Conservation (phyloP, 176 grass and related monocot genomes). For the Zoysia pacifica region DNA sequence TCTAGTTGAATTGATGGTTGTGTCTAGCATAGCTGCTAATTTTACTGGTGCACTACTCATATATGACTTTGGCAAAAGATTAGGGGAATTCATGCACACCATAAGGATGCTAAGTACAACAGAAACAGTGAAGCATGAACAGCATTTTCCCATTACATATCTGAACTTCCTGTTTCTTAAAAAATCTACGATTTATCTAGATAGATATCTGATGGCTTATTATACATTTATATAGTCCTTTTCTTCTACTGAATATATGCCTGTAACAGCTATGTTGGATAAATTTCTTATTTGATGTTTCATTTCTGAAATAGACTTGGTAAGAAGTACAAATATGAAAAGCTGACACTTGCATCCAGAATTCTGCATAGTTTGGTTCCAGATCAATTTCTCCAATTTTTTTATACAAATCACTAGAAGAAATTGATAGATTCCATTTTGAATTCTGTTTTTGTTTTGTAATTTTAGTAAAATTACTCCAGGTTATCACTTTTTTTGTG, state of each 20-base stretch:
- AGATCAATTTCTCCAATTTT: not conserved
- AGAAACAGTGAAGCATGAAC: not conserved
- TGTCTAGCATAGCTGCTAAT: not conserved
- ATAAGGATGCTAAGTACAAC: constrained; percentile 14
- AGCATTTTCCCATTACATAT: not conserved
- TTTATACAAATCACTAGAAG: no score
- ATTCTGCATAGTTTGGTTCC: not conserved
- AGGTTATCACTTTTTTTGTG: no score
- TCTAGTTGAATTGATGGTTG: not conserved
- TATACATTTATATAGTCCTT: not conserved
- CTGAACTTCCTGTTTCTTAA: not conserved
- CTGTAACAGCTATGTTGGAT: not conserved
- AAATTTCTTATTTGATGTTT: not conserved
- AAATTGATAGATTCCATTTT: no score
- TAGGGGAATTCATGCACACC: not conserved
- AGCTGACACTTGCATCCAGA: not conserved
- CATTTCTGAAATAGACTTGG: not conserved
- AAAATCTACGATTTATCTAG: not conserved
- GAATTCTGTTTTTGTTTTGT: no score
- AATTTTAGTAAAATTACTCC: no score
- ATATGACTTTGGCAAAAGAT: not conserved
- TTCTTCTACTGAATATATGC: not conserved
- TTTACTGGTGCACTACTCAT: not conserved
- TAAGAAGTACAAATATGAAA: not conserved
- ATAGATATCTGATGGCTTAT: not conserved